Percentiles rank a stretch among this genome's conserved stretches.
These are phyloP conservation scores for Calycina herbarum DNA, from an alignment of 2,329 filamentous ascomycete genomes.

Conservation along the genomic window DNA sequence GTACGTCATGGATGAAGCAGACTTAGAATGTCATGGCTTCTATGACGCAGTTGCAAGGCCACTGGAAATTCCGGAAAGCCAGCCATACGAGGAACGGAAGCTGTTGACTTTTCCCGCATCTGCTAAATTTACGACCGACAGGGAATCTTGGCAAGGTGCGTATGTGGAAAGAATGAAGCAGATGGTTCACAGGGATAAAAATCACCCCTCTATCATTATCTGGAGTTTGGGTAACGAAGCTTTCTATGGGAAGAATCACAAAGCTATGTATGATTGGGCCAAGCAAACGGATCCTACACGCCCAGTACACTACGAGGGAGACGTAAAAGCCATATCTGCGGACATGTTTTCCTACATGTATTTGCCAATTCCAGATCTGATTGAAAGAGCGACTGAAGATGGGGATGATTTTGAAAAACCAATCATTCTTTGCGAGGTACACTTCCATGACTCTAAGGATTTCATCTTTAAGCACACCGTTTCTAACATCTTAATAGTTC, in stretches of 20 bases:
- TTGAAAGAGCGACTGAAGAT: slow-evolving; percentile 29
- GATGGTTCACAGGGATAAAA: slow-evolving; percentile 55
- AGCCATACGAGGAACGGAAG: slow-evolving; percentile 46
- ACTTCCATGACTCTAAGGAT: neutral
- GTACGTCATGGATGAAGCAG: slow-evolving; percentile 61
- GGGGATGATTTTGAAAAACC: slow-evolving; percentile 15
- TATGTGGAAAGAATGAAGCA: slow-evolving; percentile 58
- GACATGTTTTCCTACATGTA: slow-evolving; percentile 61
- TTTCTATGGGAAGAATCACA: slow-evolving; percentile 56
- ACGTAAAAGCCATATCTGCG: slow-evolving; percentile 49
- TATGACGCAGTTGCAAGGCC: slow-evolving; percentile 39
- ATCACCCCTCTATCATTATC: slow-evolving; percentile 56
- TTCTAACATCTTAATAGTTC: slow-evolving; percentile 20
- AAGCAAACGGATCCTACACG: slow-evolving; percentile 51
- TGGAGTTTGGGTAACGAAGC: slow-evolving; percentile 61
- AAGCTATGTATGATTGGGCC: slow-evolving; percentile 55
- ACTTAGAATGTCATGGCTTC: slow-evolving; percentile 56
- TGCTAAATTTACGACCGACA: slow-evolving; percentile 51
- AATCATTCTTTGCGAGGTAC: slow-evolving; percentile 18
- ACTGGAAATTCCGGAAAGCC: slow-evolving; percentile 22
- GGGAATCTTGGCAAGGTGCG: slow-evolving; percentile 50
- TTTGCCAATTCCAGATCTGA: slow-evolving; percentile 45
- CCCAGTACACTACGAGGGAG: slow-evolving; percentile 58
- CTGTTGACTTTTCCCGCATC: slow-evolving; percentile 46
- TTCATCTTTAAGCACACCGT: neutral